phyloP scores from a whole-genome alignment of 2,329 filamentous ascomycete genomes.

The Ceratocystis lukuohia region DNA sequence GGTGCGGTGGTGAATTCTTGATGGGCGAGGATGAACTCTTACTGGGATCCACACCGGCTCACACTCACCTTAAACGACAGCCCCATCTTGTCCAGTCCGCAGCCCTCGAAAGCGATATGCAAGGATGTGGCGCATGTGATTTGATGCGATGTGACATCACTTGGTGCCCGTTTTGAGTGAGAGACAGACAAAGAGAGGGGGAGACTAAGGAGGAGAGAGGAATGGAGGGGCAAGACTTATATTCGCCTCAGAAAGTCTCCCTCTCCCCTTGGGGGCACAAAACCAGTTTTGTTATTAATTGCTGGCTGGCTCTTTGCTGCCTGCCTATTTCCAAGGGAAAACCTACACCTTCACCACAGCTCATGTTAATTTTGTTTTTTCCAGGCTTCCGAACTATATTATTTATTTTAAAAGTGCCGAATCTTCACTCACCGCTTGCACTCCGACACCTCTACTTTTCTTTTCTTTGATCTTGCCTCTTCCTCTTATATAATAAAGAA shows the following conservation, averaged over 20 bases:
- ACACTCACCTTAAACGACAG: neutral
- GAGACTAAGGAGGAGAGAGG: neutral
- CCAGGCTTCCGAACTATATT: neutral
- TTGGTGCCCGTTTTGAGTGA: constrained; percentile 9
- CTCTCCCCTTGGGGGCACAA: neutral
- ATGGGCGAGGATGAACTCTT: neutral
- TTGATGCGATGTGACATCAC: constrained; percentile 12
- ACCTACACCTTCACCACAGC: neutral
- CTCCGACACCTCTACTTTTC: neutral
- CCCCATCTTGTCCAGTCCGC: neutral
- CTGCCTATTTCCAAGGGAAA: neutral
- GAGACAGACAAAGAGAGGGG: neutral
- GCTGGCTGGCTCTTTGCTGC: neutral
- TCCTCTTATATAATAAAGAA: too few relatives aligned
- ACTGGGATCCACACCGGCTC: neutral
- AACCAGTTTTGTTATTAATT: neutral
- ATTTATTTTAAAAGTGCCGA: neutral
- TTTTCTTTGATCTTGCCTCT: neutral
- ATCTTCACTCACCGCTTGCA: neutral
- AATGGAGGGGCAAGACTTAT: neutral
- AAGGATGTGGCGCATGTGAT: constrained; percentile 16
- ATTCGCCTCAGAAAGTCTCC: neutral
- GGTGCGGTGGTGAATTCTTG: neutral
- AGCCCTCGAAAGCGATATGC: constrained; percentile 1
- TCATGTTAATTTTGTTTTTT: neutral